Conservation (phyloP, 768 basidiomycete genomes). For the Dacryopinax primogenitus region DNA sequence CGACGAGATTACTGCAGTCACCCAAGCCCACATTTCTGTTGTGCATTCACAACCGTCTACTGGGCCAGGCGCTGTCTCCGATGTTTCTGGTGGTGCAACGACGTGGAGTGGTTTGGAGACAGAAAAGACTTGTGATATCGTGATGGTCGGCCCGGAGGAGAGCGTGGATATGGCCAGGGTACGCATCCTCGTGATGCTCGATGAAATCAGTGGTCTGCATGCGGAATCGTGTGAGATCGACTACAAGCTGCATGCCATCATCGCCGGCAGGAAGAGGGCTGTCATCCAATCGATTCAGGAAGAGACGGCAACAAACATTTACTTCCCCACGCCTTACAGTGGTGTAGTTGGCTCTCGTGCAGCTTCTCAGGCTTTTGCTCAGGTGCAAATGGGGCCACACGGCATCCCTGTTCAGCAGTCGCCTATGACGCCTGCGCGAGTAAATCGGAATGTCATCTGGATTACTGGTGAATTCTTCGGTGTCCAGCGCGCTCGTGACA, state of each 20-base stretch:
- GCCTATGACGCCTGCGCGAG: constrained; percentile 30
- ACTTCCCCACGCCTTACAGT: constrained; percentile 80
- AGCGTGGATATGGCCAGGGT: constrained; percentile 86
- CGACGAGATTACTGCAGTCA: constrained; percentile 89
- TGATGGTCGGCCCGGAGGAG: constrained; percentile 73
- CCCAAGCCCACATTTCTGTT: constrained; percentile 85
- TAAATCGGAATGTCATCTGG: constrained; percentile 71
- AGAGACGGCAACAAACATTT: constrained; percentile 94
- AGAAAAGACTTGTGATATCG: constrained; percentile 84
- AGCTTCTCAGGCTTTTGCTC: constrained; percentile 31
- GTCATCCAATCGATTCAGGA: constrained; percentile 87
- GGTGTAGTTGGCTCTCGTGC: constrained; percentile 66
- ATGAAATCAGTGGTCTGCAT: constrained; percentile 85
- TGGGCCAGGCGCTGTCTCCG: neutral
- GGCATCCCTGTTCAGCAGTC: constrained; percentile 19
- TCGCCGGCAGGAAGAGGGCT: constrained; percentile 77
- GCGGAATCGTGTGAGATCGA: constrained; percentile 88
- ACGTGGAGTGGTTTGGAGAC: constrained; percentile 88
- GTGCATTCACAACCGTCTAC: constrained; percentile 40
- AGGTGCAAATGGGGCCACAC: constrained; percentile 18
- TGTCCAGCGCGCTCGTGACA: constrained; percentile 86
- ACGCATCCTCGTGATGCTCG: constrained; percentile 80
- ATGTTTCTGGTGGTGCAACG: constrained; percentile 36
- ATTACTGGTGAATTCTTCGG: constrained; percentile 97
- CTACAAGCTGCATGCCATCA: constrained; percentile 81